These are phyloP conservation scores for Sanghuangporus baumii DNA, from an alignment of 1,284 basidiomycete genomes.

Conservation along the genomic window DNA sequence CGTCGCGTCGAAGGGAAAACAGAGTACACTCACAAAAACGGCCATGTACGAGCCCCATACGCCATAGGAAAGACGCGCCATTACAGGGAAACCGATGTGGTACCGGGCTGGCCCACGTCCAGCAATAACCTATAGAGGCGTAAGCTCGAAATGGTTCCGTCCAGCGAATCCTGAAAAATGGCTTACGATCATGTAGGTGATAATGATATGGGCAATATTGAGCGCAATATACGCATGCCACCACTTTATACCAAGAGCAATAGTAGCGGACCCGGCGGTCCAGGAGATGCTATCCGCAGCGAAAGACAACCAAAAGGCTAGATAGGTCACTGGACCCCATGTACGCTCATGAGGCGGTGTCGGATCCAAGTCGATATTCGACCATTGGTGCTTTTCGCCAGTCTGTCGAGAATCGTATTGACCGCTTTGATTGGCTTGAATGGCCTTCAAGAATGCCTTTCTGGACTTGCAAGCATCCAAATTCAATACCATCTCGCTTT, in stretches of 20 bases:
- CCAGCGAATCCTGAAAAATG: background rate
- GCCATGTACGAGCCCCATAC: background rate
- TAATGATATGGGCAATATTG: background rate
- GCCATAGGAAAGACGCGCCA: background rate
- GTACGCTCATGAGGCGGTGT: background rate
- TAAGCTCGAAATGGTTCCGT: background rate
- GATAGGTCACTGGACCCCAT: background rate
- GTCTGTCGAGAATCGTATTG: background rate
- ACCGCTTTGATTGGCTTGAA: background rate
- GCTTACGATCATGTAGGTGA: background rate
- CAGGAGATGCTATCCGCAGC: background rate
- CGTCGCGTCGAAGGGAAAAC: too few relatives aligned
- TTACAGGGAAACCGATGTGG: background rate
- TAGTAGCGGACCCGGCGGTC: background rate
- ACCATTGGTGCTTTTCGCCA: background rate
- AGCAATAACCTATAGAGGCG: background rate
- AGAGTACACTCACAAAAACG: background rate
- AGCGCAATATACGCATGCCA: background rate
- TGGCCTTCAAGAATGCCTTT: background rate
- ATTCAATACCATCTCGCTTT: too few relatives aligned
- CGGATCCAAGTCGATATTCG: background rate
- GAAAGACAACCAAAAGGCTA: background rate
- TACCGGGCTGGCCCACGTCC: background rate
- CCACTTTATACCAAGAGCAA: background rate
- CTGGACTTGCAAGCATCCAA: too few relatives aligned